phyloP scores from a whole-genome alignment of 495 filamentous ascomycete species.

The Penicillium macrosclerotiorum region DNA sequence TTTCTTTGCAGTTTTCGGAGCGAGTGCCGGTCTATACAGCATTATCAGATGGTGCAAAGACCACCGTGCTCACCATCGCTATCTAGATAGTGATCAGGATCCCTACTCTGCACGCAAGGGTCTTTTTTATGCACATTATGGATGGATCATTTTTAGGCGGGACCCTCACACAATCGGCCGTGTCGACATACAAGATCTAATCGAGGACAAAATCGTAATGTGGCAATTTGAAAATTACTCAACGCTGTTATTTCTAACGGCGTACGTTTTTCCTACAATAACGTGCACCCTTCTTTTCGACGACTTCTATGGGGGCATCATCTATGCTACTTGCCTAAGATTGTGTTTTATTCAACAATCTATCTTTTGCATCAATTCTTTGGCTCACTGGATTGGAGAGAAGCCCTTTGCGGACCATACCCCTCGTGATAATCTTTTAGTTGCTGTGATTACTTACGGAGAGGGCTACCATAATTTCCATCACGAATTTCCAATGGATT shows the following conservation, averaged over 20 bases:
- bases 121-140: constrained; percentile 6
- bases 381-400: constrained; percentile 18
- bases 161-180: background rate
- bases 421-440: background rate
- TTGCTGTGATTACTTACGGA: constrained; percentile 66
- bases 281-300: background rate
- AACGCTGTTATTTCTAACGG: background rate
- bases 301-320: constrained; percentile 12
- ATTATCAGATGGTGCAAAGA: constrained; percentile 8
- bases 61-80: constrained; percentile 19
- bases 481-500: constrained; percentile 95
- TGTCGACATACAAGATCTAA: constrained; percentile 11
- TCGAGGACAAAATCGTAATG: constrained; percentile 3
- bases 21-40: background rate
- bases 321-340: constrained; percentile 8
- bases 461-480: constrained; percentile 99
- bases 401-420: constrained; percentile 2
- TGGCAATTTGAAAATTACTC: constrained; percentile 10
- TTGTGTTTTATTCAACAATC: constrained; percentile 4
- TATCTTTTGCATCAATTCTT: constrained; percentile 20
- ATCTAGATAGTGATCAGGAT: constrained; percentile 13
- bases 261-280: background rate
- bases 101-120: constrained; percentile 7
- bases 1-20: background rate
- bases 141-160: constrained; percentile 3